Evolutionary conservation across 2,329 filamentous ascomycete species (phyloP), one percentile per base, ranked within the genome.

Genomic region (Paecilomyces dactylethromorphus): DNA sequence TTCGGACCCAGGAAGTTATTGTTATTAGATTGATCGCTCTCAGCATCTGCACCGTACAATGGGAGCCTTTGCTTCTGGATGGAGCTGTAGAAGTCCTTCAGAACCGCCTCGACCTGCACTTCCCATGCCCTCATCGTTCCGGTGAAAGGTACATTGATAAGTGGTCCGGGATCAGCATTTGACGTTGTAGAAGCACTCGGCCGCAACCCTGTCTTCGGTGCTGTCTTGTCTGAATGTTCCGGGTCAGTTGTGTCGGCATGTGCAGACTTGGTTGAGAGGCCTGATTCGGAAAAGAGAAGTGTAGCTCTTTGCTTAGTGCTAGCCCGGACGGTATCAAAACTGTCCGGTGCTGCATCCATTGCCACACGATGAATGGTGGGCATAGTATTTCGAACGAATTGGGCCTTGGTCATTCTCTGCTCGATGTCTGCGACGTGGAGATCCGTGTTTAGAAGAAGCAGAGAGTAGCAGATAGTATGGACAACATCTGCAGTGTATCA

Each of bases 301-400:
- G 72, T 11, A 64, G 62, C 53, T 64, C 39, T 45, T n/a, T 18
- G n/a, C 39, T 45, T 45, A 2, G 3, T 64, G 31, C 69, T 69
- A 21, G 54, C 56, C n/a, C 67, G 83, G 3, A 83, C 77, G 3
- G 83, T 80, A 33, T 87, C 83, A 62, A 89, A 88, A 1, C 82
- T 82, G 60, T 87, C 83, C 1, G 89, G 85, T 0, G 81, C 84
- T n/a, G 87, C 85, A 65, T 96, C 91, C 45, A 82, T 79, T 10
- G 92, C 82, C 12, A 90, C 87, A 54, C 91, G 87, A 59, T 85
- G 86, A 62, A 99, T 90, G 0, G 93, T 96, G 0, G 90, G 89
- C 81, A 97, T 87, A 3, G 94, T 97, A 71, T 99, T 99, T 75
- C 95, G 96, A 70, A 99, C 85, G 69, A 97, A 99, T 69, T 97